phyloP scores from a whole-genome alignment of 1,139 yeast genomes.

The Sugiyamaella novakii region DNA sequence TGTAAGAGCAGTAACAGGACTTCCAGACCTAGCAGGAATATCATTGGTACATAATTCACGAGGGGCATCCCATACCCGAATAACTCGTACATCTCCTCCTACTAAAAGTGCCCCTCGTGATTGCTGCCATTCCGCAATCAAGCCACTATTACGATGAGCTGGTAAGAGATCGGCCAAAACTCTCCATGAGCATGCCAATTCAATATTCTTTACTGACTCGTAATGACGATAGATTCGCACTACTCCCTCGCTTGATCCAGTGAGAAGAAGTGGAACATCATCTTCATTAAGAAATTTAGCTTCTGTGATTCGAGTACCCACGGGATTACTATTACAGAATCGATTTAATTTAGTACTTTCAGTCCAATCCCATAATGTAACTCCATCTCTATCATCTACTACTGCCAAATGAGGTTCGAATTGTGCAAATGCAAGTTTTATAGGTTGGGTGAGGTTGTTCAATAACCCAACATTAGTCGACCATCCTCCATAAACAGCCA shows the following conservation, averaged over 20 bases:
- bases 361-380: slow-evolving; percentile 91
- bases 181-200: slow-evolving; percentile 87
- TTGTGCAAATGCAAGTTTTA: slow-evolving; percentile 77
- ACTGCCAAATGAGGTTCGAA: slow-evolving; percentile 84
- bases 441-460: slow-evolving; percentile 80
- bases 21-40: slow-evolving; percentile 87
- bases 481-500: slow-evolving; percentile 89
- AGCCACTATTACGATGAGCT: slow-evolving; percentile 66
- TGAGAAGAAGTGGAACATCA: slow-evolving; percentile 77
- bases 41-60: slow-evolving; percentile 84
- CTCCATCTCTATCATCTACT: slow-evolving; percentile 80
- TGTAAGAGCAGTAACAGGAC: slow-evolving; percentile 85
- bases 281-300: slow-evolving; percentile 87
- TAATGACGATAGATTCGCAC: slow-evolving; percentile 82
- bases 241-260: slow-evolving; percentile 94
- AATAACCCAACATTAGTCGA: slow-evolving; percentile 60
- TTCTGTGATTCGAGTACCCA: slow-evolving; percentile 87
- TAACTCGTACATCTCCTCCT: slow-evolving; percentile 93
- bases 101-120: slow-evolving; percentile 87
- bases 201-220: slow-evolving; percentile 56
- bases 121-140: slow-evolving; percentile 96
- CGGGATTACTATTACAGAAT: slow-evolving; percentile 83
- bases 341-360: slow-evolving; percentile 57
- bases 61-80: slow-evolving; percentile 96
- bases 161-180: slow-evolving; percentile 83